phyloP scores from a whole-genome alignment of 202 grass and related monocot genomes.

The Elaeis oleifera region DNA sequence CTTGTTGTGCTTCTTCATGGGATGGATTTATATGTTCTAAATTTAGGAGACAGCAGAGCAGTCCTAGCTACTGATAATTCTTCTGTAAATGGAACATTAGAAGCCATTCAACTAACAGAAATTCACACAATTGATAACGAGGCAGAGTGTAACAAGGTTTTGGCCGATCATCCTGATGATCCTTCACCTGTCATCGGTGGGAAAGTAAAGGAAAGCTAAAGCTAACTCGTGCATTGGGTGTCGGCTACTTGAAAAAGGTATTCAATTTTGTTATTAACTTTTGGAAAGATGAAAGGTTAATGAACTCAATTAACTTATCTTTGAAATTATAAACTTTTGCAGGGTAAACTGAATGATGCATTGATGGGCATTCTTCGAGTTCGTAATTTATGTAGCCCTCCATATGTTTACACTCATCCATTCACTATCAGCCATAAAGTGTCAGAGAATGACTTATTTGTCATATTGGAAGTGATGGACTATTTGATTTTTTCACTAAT shows the following conservation, averaged over 20 bases:
- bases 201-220: constrained; percentile 91
- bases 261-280: constrained; percentile 1
- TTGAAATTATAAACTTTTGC: constrained; percentile 15
- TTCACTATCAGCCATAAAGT: constrained; percentile 73
- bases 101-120: constrained; percentile 72
- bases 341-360: constrained; percentile 84
- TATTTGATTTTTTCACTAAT: constrained; percentile 94
- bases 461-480: constrained; percentile 86
- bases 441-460: constrained; percentile 69
- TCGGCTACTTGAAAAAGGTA: constrained; percentile 93
- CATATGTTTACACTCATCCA: constrained; percentile 76
- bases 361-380: constrained; percentile 95
- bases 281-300: background rate
- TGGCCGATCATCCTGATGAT: constrained; percentile 65
- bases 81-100: constrained; percentile 29
- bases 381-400: constrained; percentile 54
- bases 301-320: constrained; percentile 18
- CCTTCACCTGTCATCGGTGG: constrained; percentile 49
- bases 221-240: constrained; percentile 93
- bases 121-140: constrained; percentile 72
- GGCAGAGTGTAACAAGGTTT: constrained; percentile 53
- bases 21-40: constrained; percentile 68
- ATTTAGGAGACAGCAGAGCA: constrained; percentile 93
- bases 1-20: constrained; percentile 83
- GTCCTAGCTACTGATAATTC: constrained; percentile 58